phyloP scores from a whole-genome alignment of 345 rosid genomes.

The Balakata baccata region DNA sequence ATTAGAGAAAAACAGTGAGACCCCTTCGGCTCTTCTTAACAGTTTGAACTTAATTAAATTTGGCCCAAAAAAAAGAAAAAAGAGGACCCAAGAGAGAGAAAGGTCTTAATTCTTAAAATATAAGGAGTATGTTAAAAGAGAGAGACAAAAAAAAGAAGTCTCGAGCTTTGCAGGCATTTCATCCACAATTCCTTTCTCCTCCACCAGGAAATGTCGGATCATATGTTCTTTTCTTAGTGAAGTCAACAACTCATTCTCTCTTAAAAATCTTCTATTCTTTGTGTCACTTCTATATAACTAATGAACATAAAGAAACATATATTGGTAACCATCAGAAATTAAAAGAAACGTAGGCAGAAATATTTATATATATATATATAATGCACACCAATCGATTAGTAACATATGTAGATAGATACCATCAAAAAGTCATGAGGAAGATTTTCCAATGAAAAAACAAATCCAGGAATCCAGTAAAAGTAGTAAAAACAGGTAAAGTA shows the following conservation, averaged over 20 bases:
- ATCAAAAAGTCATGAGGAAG: conserved; percentile 8
- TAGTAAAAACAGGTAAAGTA: conserved; percentile 27
- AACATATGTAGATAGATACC: conserved; percentile 8
- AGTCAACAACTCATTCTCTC: conserved; percentile 22
- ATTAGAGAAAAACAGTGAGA: background rate
- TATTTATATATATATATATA: no score
- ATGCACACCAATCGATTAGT: conserved; percentile 4
- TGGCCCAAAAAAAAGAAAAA: background rate
- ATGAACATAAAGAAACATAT: background rate
- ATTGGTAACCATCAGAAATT: background rate
- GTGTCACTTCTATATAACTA: background rate
- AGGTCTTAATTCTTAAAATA: background rate
- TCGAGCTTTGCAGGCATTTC: conserved; percentile 41
- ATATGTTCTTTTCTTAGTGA: conserved; percentile 24
- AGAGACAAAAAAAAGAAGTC: conserved; percentile 25
- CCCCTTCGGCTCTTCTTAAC: conserved; percentile 3
- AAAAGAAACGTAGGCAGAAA: no score
- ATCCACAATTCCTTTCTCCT: conserved; percentile 30
- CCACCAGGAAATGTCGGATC: conserved; percentile 54
- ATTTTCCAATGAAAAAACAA: conserved; percentile 15
- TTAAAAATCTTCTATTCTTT: conserved; percentile 8
- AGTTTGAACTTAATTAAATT: conserved; percentile 10
- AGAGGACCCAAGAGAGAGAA: background rate
- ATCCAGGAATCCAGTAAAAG: conserved; percentile 44
- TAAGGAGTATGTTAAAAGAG: conserved; percentile 13